Evolutionary conservation across 345 rosid genomes (phyloP).

Genomic region (Reutealis trisperma): DNA sequence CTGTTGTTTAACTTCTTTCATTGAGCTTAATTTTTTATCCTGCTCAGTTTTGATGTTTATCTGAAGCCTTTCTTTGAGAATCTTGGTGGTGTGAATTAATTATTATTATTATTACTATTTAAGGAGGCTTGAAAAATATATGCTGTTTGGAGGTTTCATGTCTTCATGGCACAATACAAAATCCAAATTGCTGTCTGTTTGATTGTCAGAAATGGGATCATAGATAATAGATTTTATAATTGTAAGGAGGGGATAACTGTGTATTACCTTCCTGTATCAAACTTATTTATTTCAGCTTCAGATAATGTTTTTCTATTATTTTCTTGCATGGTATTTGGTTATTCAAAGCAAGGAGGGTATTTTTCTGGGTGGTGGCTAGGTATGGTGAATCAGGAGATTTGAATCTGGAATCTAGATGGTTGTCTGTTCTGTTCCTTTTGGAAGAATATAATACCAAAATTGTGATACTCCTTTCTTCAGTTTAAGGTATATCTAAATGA

Average conservation of each 20-base stretch:
- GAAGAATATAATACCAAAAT: neutral
- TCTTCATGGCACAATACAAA: neutral
- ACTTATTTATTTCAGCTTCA: neutral
- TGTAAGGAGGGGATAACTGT: neutral
- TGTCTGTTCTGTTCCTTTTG: neutral
- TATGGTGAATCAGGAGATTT: too few relatives aligned
- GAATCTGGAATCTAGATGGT: too few relatives aligned
- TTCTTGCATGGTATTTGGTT: neutral
- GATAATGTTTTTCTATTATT: neutral
- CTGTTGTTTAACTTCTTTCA: neutral
- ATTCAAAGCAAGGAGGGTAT: neutral
- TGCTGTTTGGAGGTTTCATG: neutral
- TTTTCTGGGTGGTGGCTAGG: too few relatives aligned
- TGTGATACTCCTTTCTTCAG: neutral
- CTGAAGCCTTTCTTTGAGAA: slow-evolving; percentile 1
- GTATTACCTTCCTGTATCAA: neutral
- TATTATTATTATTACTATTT: neutral
- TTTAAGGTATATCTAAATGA: neutral
- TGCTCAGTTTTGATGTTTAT: neutral
- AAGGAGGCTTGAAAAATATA: neutral
- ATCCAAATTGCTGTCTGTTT: neutral
- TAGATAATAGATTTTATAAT: neutral
- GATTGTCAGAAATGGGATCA: neutral
- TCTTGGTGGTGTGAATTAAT: neutral
- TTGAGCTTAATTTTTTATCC: neutral